phyloP scores from a whole-genome alignment of 2,329 filamentous ascomycete species.

The Xylariales sp. region DNA sequence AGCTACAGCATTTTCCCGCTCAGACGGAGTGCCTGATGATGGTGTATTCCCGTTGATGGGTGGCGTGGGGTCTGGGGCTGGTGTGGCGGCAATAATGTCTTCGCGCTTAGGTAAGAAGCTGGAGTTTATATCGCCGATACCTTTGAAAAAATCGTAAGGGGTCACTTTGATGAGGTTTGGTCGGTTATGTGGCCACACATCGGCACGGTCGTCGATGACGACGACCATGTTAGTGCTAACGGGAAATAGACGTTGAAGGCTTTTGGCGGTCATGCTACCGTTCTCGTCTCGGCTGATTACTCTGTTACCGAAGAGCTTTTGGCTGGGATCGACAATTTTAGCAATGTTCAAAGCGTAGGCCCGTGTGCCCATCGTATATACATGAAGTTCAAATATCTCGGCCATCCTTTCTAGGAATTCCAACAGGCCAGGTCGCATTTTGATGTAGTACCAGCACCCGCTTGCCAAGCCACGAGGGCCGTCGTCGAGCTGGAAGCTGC shows the following conservation, averaged over 20 bases:
- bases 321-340: slow-evolving; percentile 89
- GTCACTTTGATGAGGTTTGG: slow-evolving; percentile 94
- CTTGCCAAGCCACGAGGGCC: slow-evolving; percentile 74
- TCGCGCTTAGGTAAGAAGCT: slow-evolving; percentile 89
- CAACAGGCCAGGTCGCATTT: slow-evolving; percentile 87
- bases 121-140: slow-evolving; percentile 98
- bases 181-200: slow-evolving; percentile 93
- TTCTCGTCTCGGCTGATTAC: slow-evolving; percentile 98
- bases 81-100: slow-evolving; percentile 58
- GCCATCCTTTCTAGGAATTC: slow-evolving; percentile 74
- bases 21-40: slow-evolving; percentile 25
- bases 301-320: slow-evolving; percentile 90
- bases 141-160: slow-evolving; percentile 97
- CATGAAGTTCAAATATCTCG: slow-evolving; percentile 86
- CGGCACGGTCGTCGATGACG: slow-evolving; percentile 96
- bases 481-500: slow-evolving; percentile 91
- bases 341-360: slow-evolving; percentile 95
- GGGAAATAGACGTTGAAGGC: slow-evolving; percentile 88
- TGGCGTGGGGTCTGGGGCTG: slow-evolving; percentile 40
- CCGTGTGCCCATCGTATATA: slow-evolving; percentile 98
- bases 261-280: slow-evolving; percentile 91
- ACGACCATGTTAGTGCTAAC: slow-evolving; percentile 99
- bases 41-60: slow-evolving; percentile 35
- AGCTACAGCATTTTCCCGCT: slow-evolving; percentile 38
- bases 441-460: slow-evolving; percentile 98